Conservation (phyloP, 371 early-diverging fungal species). For the Apophysomyces trapeziformis region DNA sequence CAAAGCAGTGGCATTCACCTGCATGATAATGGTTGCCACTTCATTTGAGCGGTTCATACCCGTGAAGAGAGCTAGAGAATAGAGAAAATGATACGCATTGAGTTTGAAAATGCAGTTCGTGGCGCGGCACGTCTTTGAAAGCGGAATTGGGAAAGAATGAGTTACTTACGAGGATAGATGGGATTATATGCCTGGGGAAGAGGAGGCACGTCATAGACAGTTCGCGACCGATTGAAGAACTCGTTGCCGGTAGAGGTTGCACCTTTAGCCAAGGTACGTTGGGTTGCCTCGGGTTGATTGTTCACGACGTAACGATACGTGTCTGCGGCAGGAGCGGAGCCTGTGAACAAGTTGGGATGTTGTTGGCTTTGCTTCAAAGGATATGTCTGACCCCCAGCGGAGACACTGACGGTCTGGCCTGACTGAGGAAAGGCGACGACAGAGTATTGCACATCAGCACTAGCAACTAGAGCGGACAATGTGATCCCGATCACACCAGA, state of each 20-base stretch:
- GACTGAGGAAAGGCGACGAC: conserved; percentile 46
- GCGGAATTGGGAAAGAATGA: background rate
- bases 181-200: conserved; percentile 60
- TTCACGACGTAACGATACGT: conserved; percentile 40
- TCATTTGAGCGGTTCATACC: conserved; percentile 36
- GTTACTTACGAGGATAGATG: conserved; percentile 46
- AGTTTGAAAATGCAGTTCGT: too few relatives aligned
- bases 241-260: conserved; percentile 54
- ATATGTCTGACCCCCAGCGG: conserved; percentile 36
- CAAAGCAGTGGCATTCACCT: conserved; percentile 39
- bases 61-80: conserved; percentile 26
- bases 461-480: conserved; percentile 17
- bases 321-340: conserved; percentile 41
- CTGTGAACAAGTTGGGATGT: conserved; percentile 40
- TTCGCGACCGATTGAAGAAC: conserved; percentile 53
- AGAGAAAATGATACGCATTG: background rate
- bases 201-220: conserved; percentile 45
- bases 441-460: conserved; percentile 43
- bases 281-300: conserved; percentile 28
- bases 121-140: conserved; percentile 3
- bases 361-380: conserved; percentile 28
- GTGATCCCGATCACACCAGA: conserved; percentile 1
- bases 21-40: conserved; percentile 54
- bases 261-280: conserved; percentile 42
- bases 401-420: conserved; percentile 35